Evolutionary conservation across 1,284 basidiomycete genomes (phyloP), one percentile per base, ranked within the genome.

Genomic region (Irpex sp.): DNA sequence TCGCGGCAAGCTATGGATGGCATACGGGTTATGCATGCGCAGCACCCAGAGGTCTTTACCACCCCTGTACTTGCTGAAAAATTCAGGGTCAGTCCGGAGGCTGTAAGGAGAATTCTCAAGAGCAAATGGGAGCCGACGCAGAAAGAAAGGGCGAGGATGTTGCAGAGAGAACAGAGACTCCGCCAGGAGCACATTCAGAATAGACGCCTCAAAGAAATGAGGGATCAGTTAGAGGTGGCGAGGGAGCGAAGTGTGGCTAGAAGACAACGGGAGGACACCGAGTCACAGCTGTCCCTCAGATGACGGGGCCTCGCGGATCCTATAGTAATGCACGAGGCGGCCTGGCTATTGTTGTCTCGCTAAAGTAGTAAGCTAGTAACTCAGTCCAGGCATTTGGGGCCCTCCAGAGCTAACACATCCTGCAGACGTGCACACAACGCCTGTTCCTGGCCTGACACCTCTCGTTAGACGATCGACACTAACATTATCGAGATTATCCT

Each of bases 1-100:
- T 94, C 93, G n/a, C 85, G 92, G 63, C 90, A 94, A 65, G 93
- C 94, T 35, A 97, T 97, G 94, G 89, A 92, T 62, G 89, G 89
- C 35, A 73, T 97, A 65, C 87, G 92, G 43, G 80, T 86, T 58
- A 78, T 97, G 65, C 85, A 96, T 74, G 74, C 77, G 46, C 74
- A 87, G 55, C 88, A 97, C 72, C 89, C 90, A 3, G 79, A 80
- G 57, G 82, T 77, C 37, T 95, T 92, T 76, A 83, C 83, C 31
- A 90, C 88, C 13, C 82, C 87, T 17, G 76, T 88, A 0, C 85
- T 97, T 15, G 87, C 92, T 19, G 82, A 89, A 63, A 85, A 86
- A 70, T 97, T 97, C 77, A 87, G 81, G 70, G 86, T 97, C 72
- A 92, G 89, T 70, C 87, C 90, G 53, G 95, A 97, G 78, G 94